Conservation (phyloP, 2,329 filamentous ascomycete genomes). For the Neocatenulostroma microsporum region DNA sequence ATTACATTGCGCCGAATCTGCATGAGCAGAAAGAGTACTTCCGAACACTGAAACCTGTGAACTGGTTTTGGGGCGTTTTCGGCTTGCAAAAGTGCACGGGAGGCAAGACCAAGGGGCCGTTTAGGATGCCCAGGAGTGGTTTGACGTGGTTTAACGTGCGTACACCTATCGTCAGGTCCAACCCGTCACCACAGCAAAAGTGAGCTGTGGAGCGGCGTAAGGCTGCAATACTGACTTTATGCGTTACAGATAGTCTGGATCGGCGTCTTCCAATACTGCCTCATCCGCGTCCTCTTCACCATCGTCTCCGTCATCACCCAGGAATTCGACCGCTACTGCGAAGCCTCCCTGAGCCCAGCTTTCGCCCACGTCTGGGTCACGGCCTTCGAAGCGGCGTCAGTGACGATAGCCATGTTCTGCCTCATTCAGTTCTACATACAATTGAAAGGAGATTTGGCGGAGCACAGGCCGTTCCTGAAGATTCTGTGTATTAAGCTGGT, state of each 20-base stretch:
- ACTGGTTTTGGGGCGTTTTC: constrained; percentile 67
- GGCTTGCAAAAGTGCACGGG: constrained; percentile 65
- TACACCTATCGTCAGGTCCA: constrained; percentile 3
- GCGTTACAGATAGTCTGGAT: constrained; percentile 59
- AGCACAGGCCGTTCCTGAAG: constrained; percentile 69
- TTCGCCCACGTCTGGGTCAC: constrained; percentile 83
- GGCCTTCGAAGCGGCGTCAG: constrained; percentile 61
- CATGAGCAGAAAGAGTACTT: constrained; percentile 80
- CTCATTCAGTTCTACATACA: constrained; percentile 82
- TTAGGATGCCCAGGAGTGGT: constrained; percentile 69
- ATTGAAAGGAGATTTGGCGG: constrained; percentile 58
- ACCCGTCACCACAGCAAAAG: not conserved
- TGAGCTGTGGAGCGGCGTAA: no score
- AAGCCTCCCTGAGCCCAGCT: constrained; percentile 65
- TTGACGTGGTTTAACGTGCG: constrained; percentile 79
- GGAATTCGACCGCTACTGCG: constrained; percentile 63
- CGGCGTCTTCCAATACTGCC: constrained; percentile 77
- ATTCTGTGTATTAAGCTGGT: constrained; percentile 82
- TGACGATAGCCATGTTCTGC: constrained; percentile 81
- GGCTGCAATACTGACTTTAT: constrained; percentile 21
- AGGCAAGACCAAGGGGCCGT: constrained; percentile 55
- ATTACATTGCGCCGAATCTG: constrained; percentile 69
- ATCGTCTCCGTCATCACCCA: constrained; percentile 68
- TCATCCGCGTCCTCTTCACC: constrained; percentile 72
- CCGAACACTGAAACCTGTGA: constrained; percentile 56